phyloP scores from a whole-genome alignment of 148 eudicot species.

The Rhododendron kiyosumense region DNA sequence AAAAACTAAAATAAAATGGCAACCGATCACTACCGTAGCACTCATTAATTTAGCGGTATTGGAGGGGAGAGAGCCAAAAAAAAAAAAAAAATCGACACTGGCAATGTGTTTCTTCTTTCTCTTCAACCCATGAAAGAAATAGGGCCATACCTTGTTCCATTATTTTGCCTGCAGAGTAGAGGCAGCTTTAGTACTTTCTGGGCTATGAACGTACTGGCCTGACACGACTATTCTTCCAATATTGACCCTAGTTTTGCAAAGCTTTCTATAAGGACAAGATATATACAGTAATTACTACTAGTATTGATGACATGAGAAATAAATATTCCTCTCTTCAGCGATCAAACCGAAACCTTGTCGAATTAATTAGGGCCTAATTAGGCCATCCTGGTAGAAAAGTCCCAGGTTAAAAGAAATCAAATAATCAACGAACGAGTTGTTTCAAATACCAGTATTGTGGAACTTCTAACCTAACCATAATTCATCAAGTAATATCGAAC shows the following conservation, averaged over 20 bases:
- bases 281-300: too few relatives aligned
- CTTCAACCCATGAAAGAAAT: neutral
- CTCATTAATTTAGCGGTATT: neutral
- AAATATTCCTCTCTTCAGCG: neutral
- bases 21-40: too few relatives aligned
- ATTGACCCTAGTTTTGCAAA: neutral
- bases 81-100: neutral
- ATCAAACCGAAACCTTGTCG: neutral
- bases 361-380: neutral
- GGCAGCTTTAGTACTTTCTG: neutral
- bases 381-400: neutral
- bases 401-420: neutral
- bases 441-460: neutral
- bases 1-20: too few relatives aligned
- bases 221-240: neutral
- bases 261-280: neutral
- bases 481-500: neutral
- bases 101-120: neutral
- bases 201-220: neutral
- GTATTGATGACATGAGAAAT: neutral
- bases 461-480: neutral
- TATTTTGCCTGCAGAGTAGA: neutral
- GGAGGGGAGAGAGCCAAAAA: neutral
- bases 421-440: neutral
- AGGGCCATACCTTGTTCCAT: neutral